Evolutionary conservation across 371 early-diverging fungal species (phyloP).

Genomic region (Zychaea mexicana): DNA sequence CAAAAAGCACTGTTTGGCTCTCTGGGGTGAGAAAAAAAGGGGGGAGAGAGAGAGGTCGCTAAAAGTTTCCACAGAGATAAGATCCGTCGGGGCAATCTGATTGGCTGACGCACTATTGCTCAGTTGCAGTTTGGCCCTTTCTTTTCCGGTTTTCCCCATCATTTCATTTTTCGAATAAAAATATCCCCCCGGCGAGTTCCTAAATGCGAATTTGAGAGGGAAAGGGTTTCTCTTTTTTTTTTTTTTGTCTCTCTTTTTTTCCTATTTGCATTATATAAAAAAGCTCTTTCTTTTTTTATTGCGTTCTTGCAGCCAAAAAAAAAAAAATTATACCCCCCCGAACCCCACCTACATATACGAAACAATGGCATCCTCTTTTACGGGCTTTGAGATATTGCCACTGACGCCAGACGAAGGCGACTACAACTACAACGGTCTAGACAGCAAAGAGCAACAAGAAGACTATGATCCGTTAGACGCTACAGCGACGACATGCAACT

Average conservation of each 20-base stretch:
- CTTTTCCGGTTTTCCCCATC: conserved; percentile 2
- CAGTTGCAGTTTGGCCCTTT: conserved; percentile 6
- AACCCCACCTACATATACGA: background rate
- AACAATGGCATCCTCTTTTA: background rate
- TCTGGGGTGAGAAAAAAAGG: too few species aligned
- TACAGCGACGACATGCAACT: conserved; percentile 16
- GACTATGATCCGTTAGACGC: too few species aligned
- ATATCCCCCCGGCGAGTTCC: background rate
- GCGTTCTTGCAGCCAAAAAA: too few species aligned
- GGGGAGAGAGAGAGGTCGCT: background rate
- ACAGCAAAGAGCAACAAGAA: conserved; percentile 6
- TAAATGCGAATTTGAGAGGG: background rate
- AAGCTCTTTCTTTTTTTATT: too few species aligned
- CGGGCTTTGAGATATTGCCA: conserved; percentile 21
- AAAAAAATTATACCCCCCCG: background rate
- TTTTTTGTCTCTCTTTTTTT: background rate
- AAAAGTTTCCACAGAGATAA: conserved; percentile 1
- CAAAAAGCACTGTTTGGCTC: too few species aligned
- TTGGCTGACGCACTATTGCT: conserved; percentile 11
- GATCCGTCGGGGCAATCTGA: conserved; percentile 2
- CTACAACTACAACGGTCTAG: conserved; percentile 8
- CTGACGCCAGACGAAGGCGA: conserved; percentile 25
- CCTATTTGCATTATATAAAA: background rate
- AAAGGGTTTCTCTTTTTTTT: background rate
- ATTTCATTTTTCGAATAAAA: too few species aligned